Conservation (phyloP, 176 grass and related monocot genomes). For the Areca catechu region DNA sequence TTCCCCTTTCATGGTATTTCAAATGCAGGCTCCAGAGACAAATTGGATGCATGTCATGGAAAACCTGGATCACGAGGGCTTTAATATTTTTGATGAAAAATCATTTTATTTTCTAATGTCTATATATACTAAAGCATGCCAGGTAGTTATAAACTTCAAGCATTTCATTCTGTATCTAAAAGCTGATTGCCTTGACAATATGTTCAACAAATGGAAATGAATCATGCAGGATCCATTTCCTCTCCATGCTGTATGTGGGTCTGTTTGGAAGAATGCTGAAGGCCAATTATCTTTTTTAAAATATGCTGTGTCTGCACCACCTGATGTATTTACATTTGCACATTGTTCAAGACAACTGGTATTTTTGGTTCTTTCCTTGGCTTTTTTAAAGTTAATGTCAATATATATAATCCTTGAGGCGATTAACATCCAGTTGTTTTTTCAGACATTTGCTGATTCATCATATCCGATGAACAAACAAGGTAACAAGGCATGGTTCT, state of each 20-base stretch:
- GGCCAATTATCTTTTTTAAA: slow-evolving; percentile 89
- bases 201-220: slow-evolving; percentile 23
- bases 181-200: slow-evolving; percentile 2
- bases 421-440: slow-evolving; percentile 1
- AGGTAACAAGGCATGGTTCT: slow-evolving; percentile 79
- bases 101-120: slow-evolving; percentile 73
- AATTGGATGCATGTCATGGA: slow-evolving; percentile 77
- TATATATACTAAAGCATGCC: slow-evolving; percentile 69
- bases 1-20: slow-evolving; percentile 1
- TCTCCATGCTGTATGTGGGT: slow-evolving; percentile 80
- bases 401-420: no score
- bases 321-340: slow-evolving; percentile 70
- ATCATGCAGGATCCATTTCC: slow-evolving; percentile 76
- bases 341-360: slow-evolving; percentile 63
- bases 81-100: slow-evolving; percentile 68
- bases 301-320: slow-evolving; percentile 48
- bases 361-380: not conserved
- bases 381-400: no score
- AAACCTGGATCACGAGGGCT: slow-evolving; percentile 91
- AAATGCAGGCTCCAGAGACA: slow-evolving; percentile 67
- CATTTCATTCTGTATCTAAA: not conserved
- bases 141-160: slow-evolving; percentile 31
- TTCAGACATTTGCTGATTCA: slow-evolving; percentile 59
- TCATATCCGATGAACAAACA: slow-evolving; percentile 29
- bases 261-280: slow-evolving; percentile 90